Conservation (phyloP, 176 grass and related monocot species). For the Carex cristatella region DNA sequence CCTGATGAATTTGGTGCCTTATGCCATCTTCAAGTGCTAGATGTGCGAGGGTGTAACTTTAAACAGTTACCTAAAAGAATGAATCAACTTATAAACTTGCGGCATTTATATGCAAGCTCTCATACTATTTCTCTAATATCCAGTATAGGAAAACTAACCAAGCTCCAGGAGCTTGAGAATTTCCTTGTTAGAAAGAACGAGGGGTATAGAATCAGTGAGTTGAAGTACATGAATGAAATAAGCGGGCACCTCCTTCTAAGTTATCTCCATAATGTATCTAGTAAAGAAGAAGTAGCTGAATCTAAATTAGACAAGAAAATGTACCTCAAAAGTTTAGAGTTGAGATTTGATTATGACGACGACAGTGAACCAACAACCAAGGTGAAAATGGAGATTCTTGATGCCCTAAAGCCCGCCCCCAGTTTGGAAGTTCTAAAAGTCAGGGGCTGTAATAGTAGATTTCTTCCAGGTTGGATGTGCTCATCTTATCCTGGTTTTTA, state of each 20-base stretch:
- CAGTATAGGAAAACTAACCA: slow-evolving; percentile 32
- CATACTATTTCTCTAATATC: slow-evolving; percentile 20
- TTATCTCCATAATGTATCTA: neutral
- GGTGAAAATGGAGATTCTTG: neutral
- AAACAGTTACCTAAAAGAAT: slow-evolving; percentile 11
- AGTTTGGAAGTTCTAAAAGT: neutral
- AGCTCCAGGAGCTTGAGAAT: slow-evolving; percentile 25
- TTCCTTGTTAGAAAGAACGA: slow-evolving; percentile 3
- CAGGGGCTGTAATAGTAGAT: rapidly evolving
- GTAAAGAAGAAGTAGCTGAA: slow-evolving; percentile 4
- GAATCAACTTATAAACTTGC: slow-evolving; percentile 17
- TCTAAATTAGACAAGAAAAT: slow-evolving; percentile 17
- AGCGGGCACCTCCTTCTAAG: slow-evolving; percentile 18
- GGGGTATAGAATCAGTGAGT: slow-evolving; percentile 34
- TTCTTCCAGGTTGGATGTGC: neutral
- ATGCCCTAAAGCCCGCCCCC: slow-evolving; percentile 6
- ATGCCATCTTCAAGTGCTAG: slow-evolving; percentile 34
- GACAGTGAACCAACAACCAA: too few relatives aligned
- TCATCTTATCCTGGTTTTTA: neutral
- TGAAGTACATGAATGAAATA: slow-evolving; percentile 17
- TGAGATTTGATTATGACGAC: neutral
- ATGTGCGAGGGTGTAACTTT: slow-evolving; percentile 15
- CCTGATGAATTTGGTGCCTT: slow-evolving; percentile 21
- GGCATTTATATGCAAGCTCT: slow-evolving; percentile 25
- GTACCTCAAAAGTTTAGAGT: neutral